Conservation (phyloP, 768 basidiomycete species). For the Cyclocybe aegerita region DNA sequence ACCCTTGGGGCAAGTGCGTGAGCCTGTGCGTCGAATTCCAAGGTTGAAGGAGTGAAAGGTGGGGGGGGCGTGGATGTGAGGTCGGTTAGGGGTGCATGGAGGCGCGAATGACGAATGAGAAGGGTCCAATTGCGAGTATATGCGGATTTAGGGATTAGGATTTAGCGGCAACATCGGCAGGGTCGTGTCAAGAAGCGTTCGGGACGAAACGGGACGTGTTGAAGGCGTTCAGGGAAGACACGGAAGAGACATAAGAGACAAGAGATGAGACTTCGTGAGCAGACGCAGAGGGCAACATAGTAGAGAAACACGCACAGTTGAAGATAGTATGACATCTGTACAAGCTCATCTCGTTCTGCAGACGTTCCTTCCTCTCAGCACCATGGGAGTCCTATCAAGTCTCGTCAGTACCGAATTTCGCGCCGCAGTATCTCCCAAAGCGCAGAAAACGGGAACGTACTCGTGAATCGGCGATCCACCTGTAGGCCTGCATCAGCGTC, state of each 20-base stretch:
- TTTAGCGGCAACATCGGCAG: not conserved
- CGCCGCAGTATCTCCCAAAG: conserved; percentile 16
- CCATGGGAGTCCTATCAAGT: conserved; percentile 66
- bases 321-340: conserved; percentile 99
- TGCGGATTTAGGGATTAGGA: not conserved
- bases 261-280: not conserved
- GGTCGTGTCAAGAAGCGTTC: not conserved
- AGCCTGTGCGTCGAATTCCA: conserved; percentile 41
- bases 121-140: no score
- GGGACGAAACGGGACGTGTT: not conserved
- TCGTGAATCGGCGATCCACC: conserved; percentile 97
- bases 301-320: conserved; percentile 63
- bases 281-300: not conserved
- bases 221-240: not conserved
- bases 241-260: not conserved
- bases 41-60: not conserved
- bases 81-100: conserved; percentile 1
- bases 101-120: not conserved
- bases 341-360: conserved; percentile 95
- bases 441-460: conserved; percentile 40
- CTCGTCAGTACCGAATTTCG: not conserved
- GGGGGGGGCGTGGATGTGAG: not conserved
- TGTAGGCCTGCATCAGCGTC: conserved; percentile 93
- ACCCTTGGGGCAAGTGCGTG: conserved; percentile 97
- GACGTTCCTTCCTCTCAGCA: conserved; percentile 80